A percentile compares a stretch with the other conserved stretches of the same genome.
Evolutionary conservation across 306 rosid genomes (phyloP).

Genomic region (Ceratonia siliqua): DNA sequence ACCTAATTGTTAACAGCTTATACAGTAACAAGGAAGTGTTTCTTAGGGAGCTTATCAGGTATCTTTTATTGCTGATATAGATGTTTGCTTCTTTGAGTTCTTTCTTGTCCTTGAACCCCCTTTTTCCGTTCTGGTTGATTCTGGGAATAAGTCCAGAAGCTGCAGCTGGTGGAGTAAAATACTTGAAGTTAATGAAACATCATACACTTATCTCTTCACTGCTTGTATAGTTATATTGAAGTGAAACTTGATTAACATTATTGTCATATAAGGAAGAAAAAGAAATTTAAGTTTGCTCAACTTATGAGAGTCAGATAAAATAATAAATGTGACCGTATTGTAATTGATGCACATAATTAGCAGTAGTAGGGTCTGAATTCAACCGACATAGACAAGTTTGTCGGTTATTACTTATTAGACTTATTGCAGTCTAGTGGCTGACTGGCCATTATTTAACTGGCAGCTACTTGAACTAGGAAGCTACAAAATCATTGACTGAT

Average conservation of each 20-base stretch:
- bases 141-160: background rate
- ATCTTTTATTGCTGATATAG: background rate
- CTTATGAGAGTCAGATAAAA: background rate
- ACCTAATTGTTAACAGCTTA: conserved; percentile 95
- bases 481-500: background rate
- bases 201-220: background rate
- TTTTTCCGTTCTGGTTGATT: background rate
- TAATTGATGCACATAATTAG: background rate
- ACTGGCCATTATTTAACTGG: too few species aligned
- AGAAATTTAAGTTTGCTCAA: background rate
- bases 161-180: background rate
- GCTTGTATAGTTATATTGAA: background rate
- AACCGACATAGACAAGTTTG: background rate
- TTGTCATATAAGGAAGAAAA: too few species aligned
- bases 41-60: conserved; percentile 97
- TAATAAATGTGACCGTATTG: background rate
- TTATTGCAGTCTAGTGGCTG: background rate
- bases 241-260: background rate
- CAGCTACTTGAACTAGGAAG: background rate
- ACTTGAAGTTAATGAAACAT: background rate
- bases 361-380: background rate
- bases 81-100: background rate
- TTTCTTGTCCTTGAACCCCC: background rate
- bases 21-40: conserved; percentile 97
- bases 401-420: background rate